Percentiles rank a stretch among this genome's conserved stretches.
These are phyloP conservation scores for Exidia glandulosa DNA, from an alignment of 768 basidiomycete species.

Conservation along the genomic window DNA sequence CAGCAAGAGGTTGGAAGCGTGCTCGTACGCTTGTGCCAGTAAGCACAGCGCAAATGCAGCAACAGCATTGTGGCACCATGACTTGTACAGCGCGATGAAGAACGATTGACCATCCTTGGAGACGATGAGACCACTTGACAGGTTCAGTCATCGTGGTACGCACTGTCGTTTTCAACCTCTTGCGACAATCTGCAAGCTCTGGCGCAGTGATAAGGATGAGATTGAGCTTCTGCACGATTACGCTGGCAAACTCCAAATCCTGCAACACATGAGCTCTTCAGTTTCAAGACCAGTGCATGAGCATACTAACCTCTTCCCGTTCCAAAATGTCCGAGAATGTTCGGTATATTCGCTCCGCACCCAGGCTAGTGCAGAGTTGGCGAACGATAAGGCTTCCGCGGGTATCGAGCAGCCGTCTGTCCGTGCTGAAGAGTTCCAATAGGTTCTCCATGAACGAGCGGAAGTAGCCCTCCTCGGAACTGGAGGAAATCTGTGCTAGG, in stretches of 20 bases:
- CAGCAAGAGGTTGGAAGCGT: conserved; percentile 89
- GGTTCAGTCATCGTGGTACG: conserved; percentile 13
- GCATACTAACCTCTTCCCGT: conserved; percentile 75
- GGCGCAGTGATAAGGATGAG: conserved; percentile 94
- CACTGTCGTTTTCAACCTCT: conserved; percentile 85
- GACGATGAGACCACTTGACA: not conserved
- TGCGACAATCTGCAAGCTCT: conserved; percentile 89
- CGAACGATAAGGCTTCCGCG: conserved; percentile 93
- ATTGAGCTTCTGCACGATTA: conserved; percentile 95
- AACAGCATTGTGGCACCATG: conserved; percentile 98
- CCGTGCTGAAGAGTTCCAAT: conserved; percentile 89
- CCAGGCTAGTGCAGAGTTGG: conserved; percentile 86
- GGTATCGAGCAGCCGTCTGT: conserved; percentile 77
- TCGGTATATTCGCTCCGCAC: conserved; percentile 89
- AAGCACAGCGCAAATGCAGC: conserved; percentile 94
- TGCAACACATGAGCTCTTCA: conserved; percentile 22
- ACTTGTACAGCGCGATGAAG: conserved; percentile 87
- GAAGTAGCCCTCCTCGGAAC: conserved; percentile 92
- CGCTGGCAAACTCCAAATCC: conserved; percentile 96
- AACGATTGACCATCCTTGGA: conserved; percentile 85
- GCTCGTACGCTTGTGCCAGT: conserved; percentile 96
- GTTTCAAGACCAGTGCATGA: not conserved
- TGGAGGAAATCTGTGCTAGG: conserved; percentile 92
- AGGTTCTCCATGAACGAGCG: conserved; percentile 92
- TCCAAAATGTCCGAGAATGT: conserved; percentile 96